Evolutionary conservation across 179 eudicot genomes (phyloP), one percentile per base, ranked within the genome.

Genomic region (Camellia oleifera): DNA sequence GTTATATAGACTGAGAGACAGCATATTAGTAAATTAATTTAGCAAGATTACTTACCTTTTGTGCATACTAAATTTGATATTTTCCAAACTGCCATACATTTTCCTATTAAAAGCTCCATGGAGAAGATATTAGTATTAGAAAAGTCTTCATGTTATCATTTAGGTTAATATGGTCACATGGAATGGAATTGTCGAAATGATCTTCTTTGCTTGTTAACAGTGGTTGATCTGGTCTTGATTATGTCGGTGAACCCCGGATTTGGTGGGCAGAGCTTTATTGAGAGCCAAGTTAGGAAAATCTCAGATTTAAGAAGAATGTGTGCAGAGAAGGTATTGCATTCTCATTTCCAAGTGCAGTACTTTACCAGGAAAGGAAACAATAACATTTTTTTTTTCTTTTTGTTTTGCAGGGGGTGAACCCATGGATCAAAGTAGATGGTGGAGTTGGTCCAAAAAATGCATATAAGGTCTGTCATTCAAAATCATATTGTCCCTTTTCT

Each of bases 191-290:
- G 32, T 26, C 1, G 32, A 0, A 26, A 26, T 26, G 32, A 26
- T 26, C 1, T 26, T 26, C 32, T 26, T 26, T 26, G 1, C 32
- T 26, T 26, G 32, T 26, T 26, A 26, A 26, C 32, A 26, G 32
- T 26, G 32, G 32, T 26, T 26, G 32, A 26, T 26, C 32, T 26
- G 32, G 32, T 26, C 32, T 26, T 26, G 32, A 26, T 26, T 0
- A 26, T 26, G 32, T 26, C 32, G 32, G 32, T 26, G 32, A 26
- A 96, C 85, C 99, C 99, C 69, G 98, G 98, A 74, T 96, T 96
- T 89, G 99, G 99, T 72, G 99, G 99, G 48, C 99, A 96, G 83
- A 92, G 99, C 92, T 96, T 96, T 90, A 96, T 96, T 68, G 99
- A 96, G 89, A 96, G 99, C 92, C 99, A 96, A 87, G 98, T 94